Evolutionary conservation across 495 filamentous ascomycete species (phyloP), one percentile per base, ranked within the genome.

Genomic region (Aspergillus nanangensis): DNA sequence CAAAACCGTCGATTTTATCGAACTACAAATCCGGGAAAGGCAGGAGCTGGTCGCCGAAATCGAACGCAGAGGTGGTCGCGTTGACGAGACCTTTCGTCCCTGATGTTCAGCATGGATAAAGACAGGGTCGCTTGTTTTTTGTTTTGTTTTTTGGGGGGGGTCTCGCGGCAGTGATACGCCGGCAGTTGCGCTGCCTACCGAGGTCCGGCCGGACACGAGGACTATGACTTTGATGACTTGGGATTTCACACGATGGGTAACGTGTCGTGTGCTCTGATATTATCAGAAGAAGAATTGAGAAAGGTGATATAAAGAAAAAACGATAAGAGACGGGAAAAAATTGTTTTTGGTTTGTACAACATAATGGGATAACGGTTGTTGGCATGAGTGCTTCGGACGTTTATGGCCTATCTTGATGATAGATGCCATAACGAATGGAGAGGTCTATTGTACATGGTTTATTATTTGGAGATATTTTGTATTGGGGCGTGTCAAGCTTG

Each of bases 1-100:
- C 43, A 82, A 81, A 55, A 90, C 88, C 0, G 78, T 90, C 3
- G 79, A 83, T 17, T 87, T 81, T 58, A 84, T 94, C 60, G 67
- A 73, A 5, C 67, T 81, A 43, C 71, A 87, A 60, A 60, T 95
- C 14, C 70, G 71, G 39, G 75, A 82, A 56, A 74, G 86, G 32
- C 72, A 80, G 45, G 66, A 71, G 38, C 66, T 93, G 24, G 76
- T 88, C 27, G 69, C 73, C 34, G 76, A 75, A 40, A 79, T 83
- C 22, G 81, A 87, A 39, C 72, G 65, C 34, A 69, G 75, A 45
- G 83, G 84, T 18, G 80, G 79, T 4, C 69, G 71, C 9, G 63
- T 80, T 42, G 75, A 78, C 19, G 72, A 81, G 15, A 55, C 65
- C 1, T 55, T 67, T 47, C 69, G 65, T 15, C 52, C 62, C n/a